phyloP scores from a whole-genome alignment of 163 green algal genomes.

The Coccomyxa subellipsoidea region DNA sequence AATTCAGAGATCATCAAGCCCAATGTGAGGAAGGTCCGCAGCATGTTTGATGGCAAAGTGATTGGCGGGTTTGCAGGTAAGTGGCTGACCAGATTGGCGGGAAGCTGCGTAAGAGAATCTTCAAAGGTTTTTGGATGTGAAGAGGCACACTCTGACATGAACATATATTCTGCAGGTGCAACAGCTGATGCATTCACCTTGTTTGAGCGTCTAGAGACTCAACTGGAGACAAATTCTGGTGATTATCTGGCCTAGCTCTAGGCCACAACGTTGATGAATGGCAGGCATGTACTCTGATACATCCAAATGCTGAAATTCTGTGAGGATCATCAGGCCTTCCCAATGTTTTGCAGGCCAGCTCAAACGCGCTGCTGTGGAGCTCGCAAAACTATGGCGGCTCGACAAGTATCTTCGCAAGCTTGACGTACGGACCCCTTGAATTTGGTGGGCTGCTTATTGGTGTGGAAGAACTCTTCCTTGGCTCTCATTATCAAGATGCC shows the following conservation, averaged over 20 bases:
- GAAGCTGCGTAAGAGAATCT: no score
- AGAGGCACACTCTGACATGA: no score
- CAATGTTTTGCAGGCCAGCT: slow-evolving; percentile 68
- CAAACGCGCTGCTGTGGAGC: slow-evolving; percentile 84
- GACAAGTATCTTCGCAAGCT: slow-evolving; percentile 91
- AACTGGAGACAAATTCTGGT: slow-evolving; percentile 81
- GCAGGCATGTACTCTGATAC: background rate
- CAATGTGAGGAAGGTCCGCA: slow-evolving; percentile 85
- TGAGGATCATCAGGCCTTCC: no score
- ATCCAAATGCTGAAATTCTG: background rate
- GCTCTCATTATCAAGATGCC: background rate
- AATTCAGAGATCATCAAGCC: slow-evolving; percentile 81
- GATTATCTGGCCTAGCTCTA: background rate
- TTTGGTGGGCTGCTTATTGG: background rate
- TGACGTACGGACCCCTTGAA: slow-evolving; percentile 52
- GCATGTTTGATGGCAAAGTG: slow-evolving; percentile 58
- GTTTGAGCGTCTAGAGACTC: slow-evolving; percentile 76
- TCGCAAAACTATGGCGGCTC: slow-evolving; percentile 93
- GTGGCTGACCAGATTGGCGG: no score
- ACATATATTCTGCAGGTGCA: slow-evolving; percentile 32
- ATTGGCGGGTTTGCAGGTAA: slow-evolving; percentile 72
- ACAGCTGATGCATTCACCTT: slow-evolving; percentile 80
- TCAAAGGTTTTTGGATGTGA: no score
- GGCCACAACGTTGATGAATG: background rate
- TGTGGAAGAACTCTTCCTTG: background rate